Evolutionary conservation across 2,329 filamentous ascomycete genomes (phyloP).

Genomic region (Teratosphaeria nubilosa): DNA sequence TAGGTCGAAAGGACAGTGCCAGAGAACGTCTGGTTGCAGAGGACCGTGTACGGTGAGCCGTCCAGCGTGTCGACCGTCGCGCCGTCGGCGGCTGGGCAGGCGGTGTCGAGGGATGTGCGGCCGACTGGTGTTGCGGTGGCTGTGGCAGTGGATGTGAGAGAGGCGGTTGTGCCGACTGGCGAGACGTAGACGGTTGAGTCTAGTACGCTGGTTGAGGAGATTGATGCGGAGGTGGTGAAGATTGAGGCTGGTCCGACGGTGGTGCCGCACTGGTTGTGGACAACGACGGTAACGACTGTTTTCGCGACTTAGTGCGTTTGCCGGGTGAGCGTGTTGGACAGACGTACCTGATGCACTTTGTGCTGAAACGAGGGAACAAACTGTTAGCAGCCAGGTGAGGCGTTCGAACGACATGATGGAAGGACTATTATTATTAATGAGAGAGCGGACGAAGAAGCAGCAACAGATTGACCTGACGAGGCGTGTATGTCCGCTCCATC

Average conservation of each 20-base stretch:
- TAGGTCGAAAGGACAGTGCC: neutral
- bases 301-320: neutral
- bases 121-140: neutral
- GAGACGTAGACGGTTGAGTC: neutral
- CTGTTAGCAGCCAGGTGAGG: neutral
- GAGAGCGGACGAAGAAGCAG: neutral
- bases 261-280: neutral
- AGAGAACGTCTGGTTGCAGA: neutral
- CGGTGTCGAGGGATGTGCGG: neutral
- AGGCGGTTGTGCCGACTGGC: neutral
- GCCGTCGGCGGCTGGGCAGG: neutral
- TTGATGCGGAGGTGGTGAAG: neutral
- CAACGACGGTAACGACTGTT: neutral
- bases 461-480: neutral
- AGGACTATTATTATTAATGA: neutral
- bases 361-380: neutral
- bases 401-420: neutral
- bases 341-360: neutral
- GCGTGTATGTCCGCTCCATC: neutral
- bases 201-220: neutral
- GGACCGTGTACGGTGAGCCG: neutral
- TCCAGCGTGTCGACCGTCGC: neutral
- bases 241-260: neutral
- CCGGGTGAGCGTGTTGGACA: neutral
- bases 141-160: neutral